Evolutionary conservation across 1,284 basidiomycete genomes (phyloP).

Genomic region (Ceratobasidium sp.): DNA sequence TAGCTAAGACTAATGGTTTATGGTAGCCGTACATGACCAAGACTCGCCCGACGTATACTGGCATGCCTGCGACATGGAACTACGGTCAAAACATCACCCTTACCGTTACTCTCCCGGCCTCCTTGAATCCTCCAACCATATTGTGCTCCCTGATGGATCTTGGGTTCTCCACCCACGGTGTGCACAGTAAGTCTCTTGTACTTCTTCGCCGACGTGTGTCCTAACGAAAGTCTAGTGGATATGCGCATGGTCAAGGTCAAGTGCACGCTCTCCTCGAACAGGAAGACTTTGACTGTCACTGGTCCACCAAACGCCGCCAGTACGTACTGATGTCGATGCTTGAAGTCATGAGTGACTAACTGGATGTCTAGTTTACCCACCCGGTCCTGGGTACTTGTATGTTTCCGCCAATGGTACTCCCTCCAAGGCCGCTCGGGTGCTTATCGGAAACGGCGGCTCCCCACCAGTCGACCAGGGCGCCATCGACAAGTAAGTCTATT

Average conservation of each 20-base stretch:
- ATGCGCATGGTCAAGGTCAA: conserved; percentile 73
- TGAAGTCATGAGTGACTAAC: too few species aligned
- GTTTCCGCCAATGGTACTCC: too few species aligned
- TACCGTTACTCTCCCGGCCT: conserved; percentile 23
- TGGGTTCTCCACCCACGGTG: conserved; percentile 57
- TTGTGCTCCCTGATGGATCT: conserved; percentile 52
- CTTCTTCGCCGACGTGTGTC: too few species aligned
- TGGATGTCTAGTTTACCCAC: too few species aligned
- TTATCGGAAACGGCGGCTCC: too few species aligned
- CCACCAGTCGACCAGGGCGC: too few species aligned
- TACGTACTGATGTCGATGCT: too few species aligned
- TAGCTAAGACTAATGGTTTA: too few species aligned
- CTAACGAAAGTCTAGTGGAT: conserved; percentile 62
- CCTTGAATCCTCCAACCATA: conserved; percentile 51
- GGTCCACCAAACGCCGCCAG: conserved; percentile 60
- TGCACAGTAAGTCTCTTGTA: conserved; percentile 55
- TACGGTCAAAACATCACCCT: conserved; percentile 59
- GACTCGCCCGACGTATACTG: conserved; percentile 58
- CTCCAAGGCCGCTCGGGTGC: too few species aligned
- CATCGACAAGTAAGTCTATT: too few species aligned
- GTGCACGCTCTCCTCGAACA: conserved; percentile 50
- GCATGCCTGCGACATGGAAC: conserved; percentile 53
- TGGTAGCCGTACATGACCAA: conserved; percentile 45
- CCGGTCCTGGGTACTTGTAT: too few species aligned
- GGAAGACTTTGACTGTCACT: conserved; percentile 56